Conservation (phyloP, 2,329 filamentous ascomycete species). For the Colletotrichum sojae region DNA sequence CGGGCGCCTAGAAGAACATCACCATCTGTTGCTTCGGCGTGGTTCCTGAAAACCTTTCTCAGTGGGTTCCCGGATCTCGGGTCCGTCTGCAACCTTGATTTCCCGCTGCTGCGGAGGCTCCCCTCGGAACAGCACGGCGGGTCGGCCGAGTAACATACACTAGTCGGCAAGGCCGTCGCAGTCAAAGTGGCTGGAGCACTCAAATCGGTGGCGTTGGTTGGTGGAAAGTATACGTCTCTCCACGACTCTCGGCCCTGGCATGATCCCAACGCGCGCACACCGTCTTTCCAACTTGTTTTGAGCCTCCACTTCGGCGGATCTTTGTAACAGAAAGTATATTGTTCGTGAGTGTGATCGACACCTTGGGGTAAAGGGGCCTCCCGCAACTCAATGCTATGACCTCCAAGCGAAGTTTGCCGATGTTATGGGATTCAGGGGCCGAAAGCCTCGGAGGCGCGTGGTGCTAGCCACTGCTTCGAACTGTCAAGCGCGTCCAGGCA, state of each 20-base stretch:
- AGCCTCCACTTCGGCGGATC: conserved; percentile 26
- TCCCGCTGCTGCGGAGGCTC: conserved; percentile 7
- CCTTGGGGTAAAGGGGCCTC: conserved; percentile 32
- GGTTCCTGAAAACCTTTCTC: not conserved
- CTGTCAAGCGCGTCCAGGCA: conserved; percentile 1
- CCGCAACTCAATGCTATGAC: conserved; percentile 37
- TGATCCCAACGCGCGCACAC: conserved; percentile 12
- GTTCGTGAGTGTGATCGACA: conserved; percentile 25
- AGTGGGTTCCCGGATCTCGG: conserved; percentile 21
- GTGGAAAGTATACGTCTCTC: conserved; percentile 18
- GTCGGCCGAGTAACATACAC: conserved; percentile 10
- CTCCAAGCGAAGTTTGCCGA: conserved; percentile 20
- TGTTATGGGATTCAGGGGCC: conserved; percentile 3
- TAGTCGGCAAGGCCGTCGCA: conserved; percentile 27
- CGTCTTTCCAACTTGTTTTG: conserved; percentile 24
- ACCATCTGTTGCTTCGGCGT: not conserved
- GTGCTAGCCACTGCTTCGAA: too few species aligned
- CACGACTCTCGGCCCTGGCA: conserved; percentile 11
- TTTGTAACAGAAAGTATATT: conserved; percentile 5
- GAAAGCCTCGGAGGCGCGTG: not conserved
- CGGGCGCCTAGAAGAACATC: not conserved
- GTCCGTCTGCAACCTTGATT: conserved; percentile 12
- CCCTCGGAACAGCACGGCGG: conserved; percentile 12
- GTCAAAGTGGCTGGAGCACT: conserved; percentile 22
- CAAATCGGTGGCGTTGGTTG: conserved; percentile 9